Evolutionary conservation across 2,329 filamentous ascomycete genomes (phyloP), one percentile per base, ranked within the genome.

Genomic region (Neodidymelliopsis sp.): DNA sequence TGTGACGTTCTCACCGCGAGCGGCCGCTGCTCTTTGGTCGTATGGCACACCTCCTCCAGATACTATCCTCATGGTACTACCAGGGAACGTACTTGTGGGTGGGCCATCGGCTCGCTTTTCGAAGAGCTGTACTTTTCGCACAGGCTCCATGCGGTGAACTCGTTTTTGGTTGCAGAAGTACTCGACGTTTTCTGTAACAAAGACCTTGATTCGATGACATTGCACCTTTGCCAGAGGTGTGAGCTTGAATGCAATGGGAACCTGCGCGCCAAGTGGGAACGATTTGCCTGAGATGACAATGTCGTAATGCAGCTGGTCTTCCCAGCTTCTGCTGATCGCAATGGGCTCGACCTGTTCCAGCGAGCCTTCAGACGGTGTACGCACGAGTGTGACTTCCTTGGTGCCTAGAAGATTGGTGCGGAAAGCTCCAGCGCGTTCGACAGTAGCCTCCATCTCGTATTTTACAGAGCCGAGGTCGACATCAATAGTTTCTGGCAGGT

Each of bases 201-300:
- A 92, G 1, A 96, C 91, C 73, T 95, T 96, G 71, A 97, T 87
- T 59, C 93, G 87, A 74, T 96, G 92, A 44, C 93, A 90, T 70
- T 95, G 90, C 6, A 96, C 91, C 76, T 97, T 97, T 52, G 92
- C 91, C 16, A 97, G 76, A 0, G 92, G 92, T 0, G 91, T 96
- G 57, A 97, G 80, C 73, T 96, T 96, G 78, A 97, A 96, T 1
- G 91, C 91, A 50, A 97, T 94, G 1, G 92, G 92, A 12, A 97
- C 90, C 63, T 89, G 89, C 28, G 88, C 84, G 12, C 92, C 92
- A 15, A 97, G 83, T 0, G 92, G 90, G 52, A 97, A 97, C 0
- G 91, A 95, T 79, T 96, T 96, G 44, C 92, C 92, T 1, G 91
- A 96, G 44, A 97, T 96, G 69, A 96, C 87, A 60, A 97, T 96